Percentiles rank a stretch among this genome's conserved stretches.
phyloP scores from a whole-genome alignment of 2,329 filamentous ascomycete genomes.

The Colletotrichum tropicicola region DNA sequence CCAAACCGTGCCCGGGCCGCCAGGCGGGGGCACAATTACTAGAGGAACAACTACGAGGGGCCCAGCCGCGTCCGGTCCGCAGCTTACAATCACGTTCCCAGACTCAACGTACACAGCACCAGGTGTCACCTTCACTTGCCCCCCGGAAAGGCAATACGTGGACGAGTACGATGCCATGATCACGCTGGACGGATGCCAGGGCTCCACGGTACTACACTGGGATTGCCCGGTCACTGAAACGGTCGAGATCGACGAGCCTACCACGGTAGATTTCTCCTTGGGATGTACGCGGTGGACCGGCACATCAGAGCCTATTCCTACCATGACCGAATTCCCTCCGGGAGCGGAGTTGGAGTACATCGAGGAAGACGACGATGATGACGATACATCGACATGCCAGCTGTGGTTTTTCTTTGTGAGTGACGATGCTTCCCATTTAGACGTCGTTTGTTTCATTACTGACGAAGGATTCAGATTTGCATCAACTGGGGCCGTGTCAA shows the following conservation, averaged over 20 bases:
- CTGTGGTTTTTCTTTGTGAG: constrained; percentile 16
- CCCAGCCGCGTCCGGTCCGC: neutral
- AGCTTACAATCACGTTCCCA: neutral
- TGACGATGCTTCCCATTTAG: neutral
- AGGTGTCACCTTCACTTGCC: neutral
- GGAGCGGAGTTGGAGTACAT: neutral
- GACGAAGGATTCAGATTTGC: neutral
- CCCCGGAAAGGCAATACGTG: neutral
- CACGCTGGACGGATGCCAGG: neutral
- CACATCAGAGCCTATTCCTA: neutral
- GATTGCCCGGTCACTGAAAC: neutral
- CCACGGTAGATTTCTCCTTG: neutral
- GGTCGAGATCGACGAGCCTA: neutral
- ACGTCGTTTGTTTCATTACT: neutral
- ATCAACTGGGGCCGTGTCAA: neutral
- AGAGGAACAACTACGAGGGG: neutral
- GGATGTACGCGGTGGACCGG: neutral
- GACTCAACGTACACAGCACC: neutral
- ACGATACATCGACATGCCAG: neutral
- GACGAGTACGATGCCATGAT: neutral
- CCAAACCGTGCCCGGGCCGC: neutral
- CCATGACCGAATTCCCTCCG: neutral
- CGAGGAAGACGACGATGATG: neutral
- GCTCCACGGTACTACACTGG: neutral
- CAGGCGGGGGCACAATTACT: neutral